Percentiles rank a stretch among this genome's conserved stretches.
Conservation (phyloP, 306 rosid genomes). For the Cucurbita moschata region DNA sequence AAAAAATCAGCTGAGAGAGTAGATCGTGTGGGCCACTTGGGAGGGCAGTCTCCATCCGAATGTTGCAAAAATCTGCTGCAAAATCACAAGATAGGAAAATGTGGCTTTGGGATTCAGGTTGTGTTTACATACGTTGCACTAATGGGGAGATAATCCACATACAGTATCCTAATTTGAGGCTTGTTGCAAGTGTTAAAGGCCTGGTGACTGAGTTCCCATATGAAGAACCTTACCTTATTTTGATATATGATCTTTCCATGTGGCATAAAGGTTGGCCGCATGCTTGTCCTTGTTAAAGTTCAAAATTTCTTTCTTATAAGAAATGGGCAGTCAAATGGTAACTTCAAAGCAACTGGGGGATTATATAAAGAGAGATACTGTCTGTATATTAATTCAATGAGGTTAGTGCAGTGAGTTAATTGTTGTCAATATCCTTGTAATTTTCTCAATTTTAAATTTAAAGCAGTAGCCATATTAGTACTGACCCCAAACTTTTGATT, state of each 20-base stretch:
- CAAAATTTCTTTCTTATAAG: background rate
- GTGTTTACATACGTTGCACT: background rate
- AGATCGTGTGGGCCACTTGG: background rate
- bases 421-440: background rate
- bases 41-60: background rate
- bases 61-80: background rate
- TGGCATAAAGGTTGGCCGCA: background rate
- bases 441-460: background rate
- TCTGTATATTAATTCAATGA: background rate
- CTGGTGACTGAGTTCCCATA: background rate
- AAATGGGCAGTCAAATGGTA: background rate
- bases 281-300: background rate
- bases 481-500: background rate
- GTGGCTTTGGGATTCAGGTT: background rate
- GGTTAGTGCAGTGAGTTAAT: background rate
- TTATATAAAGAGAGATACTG: background rate
- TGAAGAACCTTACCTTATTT: background rate
- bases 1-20: background rate
- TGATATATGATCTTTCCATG: background rate
- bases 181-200: background rate
- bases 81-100: background rate
- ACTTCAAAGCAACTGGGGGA: background rate
- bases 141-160: background rate
- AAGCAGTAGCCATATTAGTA: background rate
- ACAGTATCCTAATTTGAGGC: background rate